Evolutionary conservation across 1,284 basidiomycete genomes (phyloP).

Genomic region (Ganoderma sinense): DNA sequence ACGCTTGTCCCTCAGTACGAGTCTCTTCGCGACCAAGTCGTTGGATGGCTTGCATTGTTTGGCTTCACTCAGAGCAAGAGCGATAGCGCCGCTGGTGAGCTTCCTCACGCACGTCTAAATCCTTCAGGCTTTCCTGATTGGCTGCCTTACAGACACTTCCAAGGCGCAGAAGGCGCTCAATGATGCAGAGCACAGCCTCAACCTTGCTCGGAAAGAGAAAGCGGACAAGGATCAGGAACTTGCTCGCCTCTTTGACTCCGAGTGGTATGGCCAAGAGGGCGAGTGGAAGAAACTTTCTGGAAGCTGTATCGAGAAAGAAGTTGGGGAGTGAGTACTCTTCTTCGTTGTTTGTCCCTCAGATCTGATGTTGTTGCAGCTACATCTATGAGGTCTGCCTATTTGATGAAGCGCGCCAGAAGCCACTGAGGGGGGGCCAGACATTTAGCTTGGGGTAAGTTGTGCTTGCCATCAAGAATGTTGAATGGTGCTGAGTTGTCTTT

Average conservation of each 20-base stretch:
- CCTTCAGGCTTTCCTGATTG: background rate
- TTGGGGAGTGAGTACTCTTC: constrained; percentile 80
- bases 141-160: constrained; percentile 51
- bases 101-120: background rate
- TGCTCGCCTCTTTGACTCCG: constrained; percentile 65
- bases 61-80: constrained; percentile 59
- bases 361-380: constrained; percentile 62
- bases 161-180: constrained; percentile 71
- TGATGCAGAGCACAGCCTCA: constrained; percentile 64
- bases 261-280: constrained; percentile 82
- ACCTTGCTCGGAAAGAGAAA: constrained; percentile 53
- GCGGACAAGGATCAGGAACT: constrained; percentile 61
- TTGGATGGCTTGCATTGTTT: constrained; percentile 72
- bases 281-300: constrained; percentile 97
- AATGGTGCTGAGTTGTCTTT: background rate
- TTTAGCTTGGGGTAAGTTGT: constrained; percentile 85
- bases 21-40: constrained; percentile 66
- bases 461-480: background rate
- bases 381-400: constrained; percentile 98
- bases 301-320: constrained; percentile 82
- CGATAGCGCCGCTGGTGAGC: constrained; percentile 53
- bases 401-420: constrained; percentile 87
- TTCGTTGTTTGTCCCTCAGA: background rate
- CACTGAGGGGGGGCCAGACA: constrained; percentile 80
- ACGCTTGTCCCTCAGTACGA: constrained; percentile 81